Percentiles rank a stretch among this genome's conserved stretches.
These are phyloP conservation scores for Sugiyamaella qingdaonensis DNA, from an alignment of 805 yeast genomes.

Conservation along the genomic window DNA sequence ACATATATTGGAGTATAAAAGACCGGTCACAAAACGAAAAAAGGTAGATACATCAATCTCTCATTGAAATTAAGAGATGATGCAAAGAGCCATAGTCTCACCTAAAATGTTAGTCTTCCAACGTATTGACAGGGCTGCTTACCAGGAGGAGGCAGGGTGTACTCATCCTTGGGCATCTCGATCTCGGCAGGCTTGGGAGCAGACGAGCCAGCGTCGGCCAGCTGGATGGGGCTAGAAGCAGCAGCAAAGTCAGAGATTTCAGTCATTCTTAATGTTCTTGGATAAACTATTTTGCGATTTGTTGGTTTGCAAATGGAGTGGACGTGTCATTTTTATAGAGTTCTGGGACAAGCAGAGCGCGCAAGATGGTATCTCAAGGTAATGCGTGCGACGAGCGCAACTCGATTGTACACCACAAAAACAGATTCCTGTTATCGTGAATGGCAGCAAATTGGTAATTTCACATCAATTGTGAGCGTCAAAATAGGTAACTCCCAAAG, in stretches of 20 bases:
- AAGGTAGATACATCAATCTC: background rate
- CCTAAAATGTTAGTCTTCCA: background rate
- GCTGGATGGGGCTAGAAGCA: background rate
- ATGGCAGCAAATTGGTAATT: too few relatives aligned
- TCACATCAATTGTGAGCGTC: too few relatives aligned
- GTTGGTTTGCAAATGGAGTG: background rate
- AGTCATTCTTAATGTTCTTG: background rate
- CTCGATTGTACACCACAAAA: too few relatives aligned
- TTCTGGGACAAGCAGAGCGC: background rate
- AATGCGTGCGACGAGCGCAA: too few relatives aligned
- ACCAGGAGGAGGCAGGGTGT: slow-evolving; percentile 1
- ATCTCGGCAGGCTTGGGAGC: slow-evolving; percentile 8
- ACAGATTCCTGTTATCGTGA: too few relatives aligned
- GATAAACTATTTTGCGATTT: background rate
- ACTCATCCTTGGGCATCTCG: slow-evolving; percentile 10
- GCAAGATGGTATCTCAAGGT: background rate
- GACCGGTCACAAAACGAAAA: background rate
- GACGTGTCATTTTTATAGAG: background rate
- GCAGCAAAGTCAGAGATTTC: background rate
- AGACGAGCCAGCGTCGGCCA: slow-evolving; percentile 2
- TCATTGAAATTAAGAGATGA: background rate
- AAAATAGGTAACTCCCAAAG: too few relatives aligned
- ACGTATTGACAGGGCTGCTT: background rate
- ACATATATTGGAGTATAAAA: background rate
- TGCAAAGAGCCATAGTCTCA: background rate